phyloP scores from a whole-genome alignment of 1,284 basidiomycete genomes.

The Coriolopsis trogii region DNA sequence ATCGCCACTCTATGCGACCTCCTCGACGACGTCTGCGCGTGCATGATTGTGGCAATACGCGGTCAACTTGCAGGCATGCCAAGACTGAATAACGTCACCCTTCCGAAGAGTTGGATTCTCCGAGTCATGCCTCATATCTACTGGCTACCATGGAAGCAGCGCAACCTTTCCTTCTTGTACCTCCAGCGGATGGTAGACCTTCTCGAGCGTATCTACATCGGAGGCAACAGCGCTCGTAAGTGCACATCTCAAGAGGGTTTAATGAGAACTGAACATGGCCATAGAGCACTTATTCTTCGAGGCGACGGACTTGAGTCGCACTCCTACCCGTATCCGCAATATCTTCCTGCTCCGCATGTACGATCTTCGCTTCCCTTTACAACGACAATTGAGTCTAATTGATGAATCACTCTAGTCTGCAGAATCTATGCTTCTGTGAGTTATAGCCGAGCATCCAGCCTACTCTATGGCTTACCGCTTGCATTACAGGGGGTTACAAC shows the following conservation, averaged over 20 bases:
- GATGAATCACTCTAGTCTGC: conserved; percentile 40
- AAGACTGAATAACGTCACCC: conserved; percentile 44
- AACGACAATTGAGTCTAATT: neutral
- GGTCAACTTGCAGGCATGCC: conserved; percentile 10
- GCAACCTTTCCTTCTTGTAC: conserved; percentile 23
- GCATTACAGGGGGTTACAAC: conserved; percentile 31
- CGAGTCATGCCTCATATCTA: conserved; percentile 22
- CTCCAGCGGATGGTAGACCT: conserved; percentile 29
- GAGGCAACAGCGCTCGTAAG: conserved; percentile 25
- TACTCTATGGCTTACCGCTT: no score
- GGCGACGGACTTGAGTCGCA: conserved; percentile 22
- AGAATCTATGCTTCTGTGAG: conserved; percentile 41
- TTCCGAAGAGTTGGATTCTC: conserved; percentile 52
- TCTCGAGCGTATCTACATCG: conserved; percentile 37
- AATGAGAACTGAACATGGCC: conserved; percentile 9
- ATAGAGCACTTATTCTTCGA: conserved; percentile 34
- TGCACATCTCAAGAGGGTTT: neutral
- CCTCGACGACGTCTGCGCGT: conserved; percentile 41
- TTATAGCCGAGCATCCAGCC: no score
- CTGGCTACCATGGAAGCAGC: neutral
- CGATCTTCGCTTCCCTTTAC: neutral
- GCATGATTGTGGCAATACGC: conserved; percentile 37
- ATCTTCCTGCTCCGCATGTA: conserved; percentile 47
- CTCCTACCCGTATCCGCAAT: conserved; percentile 28
- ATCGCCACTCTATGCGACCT: conserved; percentile 48